Evolutionary conservation across 139 green algal genomes (phyloP).

Genomic region (Tetradesmus obliquus): DNA sequence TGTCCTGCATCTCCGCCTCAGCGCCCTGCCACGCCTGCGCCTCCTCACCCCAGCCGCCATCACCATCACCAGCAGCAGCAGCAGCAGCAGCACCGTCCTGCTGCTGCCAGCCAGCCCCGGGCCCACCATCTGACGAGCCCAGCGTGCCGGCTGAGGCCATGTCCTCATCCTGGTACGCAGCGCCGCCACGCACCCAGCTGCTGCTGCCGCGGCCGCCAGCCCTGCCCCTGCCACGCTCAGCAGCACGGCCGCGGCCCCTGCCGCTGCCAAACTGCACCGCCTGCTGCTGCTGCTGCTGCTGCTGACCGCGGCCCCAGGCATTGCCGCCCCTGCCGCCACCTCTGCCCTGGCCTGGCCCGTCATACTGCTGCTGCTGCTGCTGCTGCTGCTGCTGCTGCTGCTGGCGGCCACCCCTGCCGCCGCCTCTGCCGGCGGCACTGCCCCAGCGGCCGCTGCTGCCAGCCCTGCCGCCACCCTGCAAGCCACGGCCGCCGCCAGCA

Average conservation of each 20-base stretch:
- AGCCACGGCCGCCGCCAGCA: neutral
- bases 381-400: neutral
- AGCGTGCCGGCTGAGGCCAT: neutral
- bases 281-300: neutral
- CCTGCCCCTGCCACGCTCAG: neutral
- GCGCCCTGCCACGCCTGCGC: neutral
- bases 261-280: neutral
- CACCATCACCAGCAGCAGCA: neutral
- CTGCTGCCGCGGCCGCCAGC: neutral
- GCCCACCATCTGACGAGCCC: neutral
- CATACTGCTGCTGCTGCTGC: neutral
- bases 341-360: neutral
- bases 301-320: neutral
- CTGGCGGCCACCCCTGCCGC: neutral
- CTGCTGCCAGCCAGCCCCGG: neutral
- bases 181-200: slow-evolving; percentile 1
- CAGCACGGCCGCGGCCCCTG: neutral
- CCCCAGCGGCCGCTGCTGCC: neutral
- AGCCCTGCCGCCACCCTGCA: neutral
- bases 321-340: neutral
- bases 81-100: neutral
- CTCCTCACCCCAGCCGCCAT: neutral
- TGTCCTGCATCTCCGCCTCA: slow-evolving; percentile 14
- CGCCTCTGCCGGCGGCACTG: neutral
- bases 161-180: neutral